Percentiles rank a stretch among this genome's conserved stretches.
phyloP scores from a whole-genome alignment of 352 stramenopile species.

The Phytophthora constricta region DNA sequence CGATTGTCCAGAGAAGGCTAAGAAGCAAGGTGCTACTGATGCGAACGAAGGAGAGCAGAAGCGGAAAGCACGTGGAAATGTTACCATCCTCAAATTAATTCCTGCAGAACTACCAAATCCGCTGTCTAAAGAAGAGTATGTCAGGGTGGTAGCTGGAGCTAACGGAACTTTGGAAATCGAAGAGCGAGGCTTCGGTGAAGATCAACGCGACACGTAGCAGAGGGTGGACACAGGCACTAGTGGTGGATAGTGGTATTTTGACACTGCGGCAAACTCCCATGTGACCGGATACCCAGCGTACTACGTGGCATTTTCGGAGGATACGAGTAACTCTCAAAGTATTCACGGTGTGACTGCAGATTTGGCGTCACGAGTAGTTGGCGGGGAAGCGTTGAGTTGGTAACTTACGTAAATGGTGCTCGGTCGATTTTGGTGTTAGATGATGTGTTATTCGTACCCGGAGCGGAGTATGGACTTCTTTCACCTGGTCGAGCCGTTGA shows the following conservation, averaged over 20 bases:
- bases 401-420: neutral
- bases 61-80: too few relatives aligned
- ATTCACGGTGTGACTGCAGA: neutral
- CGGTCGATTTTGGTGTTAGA: neutral
- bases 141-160: neutral
- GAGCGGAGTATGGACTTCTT: neutral
- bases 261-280: neutral
- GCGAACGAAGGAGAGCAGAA: too few relatives aligned
- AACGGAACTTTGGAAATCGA: neutral
- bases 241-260: neutral
- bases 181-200: neutral
- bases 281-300: neutral
- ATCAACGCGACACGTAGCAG: too few relatives aligned
- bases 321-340: neutral
- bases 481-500: neutral
- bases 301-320: neutral
- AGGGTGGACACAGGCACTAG: too few relatives aligned
- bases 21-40: slow-evolving; percentile 4
- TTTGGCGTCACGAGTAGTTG: slow-evolving; percentile 1
- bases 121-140: neutral
- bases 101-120: slow-evolving; percentile 9
- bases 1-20: slow-evolving; percentile 6
- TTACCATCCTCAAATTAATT: too few relatives aligned
- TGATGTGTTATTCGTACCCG: neutral
- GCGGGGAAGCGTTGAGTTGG: neutral